These are phyloP conservation scores for Lonicera japonica DNA, from an alignment of 129 eudicot genomes.

Conservation along the genomic window DNA sequence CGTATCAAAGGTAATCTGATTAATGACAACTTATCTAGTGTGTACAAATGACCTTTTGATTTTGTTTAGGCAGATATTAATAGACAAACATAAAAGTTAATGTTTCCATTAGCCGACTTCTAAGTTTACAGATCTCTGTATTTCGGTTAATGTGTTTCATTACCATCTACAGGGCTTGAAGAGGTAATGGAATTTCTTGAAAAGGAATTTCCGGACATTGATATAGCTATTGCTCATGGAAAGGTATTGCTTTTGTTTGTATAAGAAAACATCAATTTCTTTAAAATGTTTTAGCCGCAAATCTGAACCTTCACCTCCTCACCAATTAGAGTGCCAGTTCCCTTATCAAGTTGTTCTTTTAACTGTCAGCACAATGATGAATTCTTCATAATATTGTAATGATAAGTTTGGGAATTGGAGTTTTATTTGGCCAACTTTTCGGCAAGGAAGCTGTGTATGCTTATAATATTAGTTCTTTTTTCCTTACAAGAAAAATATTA, in stretches of 20 bases:
- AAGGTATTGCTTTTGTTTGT: conserved; percentile 39
- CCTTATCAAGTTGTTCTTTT: not conserved
- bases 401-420: not conserved
- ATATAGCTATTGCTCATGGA: conserved; percentile 95
- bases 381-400: not conserved
- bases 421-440: not conserved
- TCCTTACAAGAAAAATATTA: not conserved
- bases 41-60: not conserved
- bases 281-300: not conserved
- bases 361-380: not conserved
- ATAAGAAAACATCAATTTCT: not conserved
- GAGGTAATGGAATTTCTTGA: conserved; percentile 74
- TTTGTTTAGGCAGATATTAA: not conserved
- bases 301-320: not conserved
- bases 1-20: conserved; percentile 71
- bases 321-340: not conserved
- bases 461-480: not conserved
- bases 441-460: not conserved
- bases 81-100: not conserved
- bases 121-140: not conserved
- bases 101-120: not conserved
- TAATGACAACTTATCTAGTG: not conserved
- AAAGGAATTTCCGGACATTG: conserved; percentile 60
- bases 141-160: conserved; percentile 10
- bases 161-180: conserved; percentile 70